Evolutionary conservation across 306 rosid genomes (phyloP).

Genomic region (Prunus padus): DNA sequence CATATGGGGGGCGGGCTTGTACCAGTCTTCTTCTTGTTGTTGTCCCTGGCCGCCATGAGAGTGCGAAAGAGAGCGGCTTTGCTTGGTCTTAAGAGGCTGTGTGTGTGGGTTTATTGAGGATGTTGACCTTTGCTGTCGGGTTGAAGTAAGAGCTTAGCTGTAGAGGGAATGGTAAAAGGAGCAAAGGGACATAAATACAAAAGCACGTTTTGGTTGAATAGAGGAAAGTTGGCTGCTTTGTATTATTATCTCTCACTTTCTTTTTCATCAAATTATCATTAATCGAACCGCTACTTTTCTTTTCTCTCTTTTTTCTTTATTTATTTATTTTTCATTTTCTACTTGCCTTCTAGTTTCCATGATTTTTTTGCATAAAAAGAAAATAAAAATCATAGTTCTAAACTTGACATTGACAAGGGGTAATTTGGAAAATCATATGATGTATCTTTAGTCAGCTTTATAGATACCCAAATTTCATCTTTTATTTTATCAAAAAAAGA

Average conservation of each 20-base stretch:
- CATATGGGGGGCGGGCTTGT: slow-evolving; percentile 13
- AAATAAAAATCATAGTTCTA: background rate
- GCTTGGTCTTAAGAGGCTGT: slow-evolving; percentile 37
- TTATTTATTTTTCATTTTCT: background rate
- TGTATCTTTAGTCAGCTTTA: background rate
- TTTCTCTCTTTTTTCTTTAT: background rate
- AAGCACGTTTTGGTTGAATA: slow-evolving; percentile 48
- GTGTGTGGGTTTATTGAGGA: slow-evolving; percentile 35
- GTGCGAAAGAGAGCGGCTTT: slow-evolving; percentile 24
- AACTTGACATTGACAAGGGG: background rate
- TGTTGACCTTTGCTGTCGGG: slow-evolving; percentile 37
- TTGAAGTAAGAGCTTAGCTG: background rate
- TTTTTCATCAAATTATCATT: slow-evolving; percentile 12
- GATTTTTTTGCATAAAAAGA: background rate
- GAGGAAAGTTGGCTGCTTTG: slow-evolving; percentile 17
- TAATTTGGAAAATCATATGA: background rate
- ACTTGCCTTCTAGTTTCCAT: too few species aligned
- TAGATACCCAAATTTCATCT: background rate
- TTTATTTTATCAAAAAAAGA: background rate
- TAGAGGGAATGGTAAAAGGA: slow-evolving; percentile 23
- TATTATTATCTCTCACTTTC: background rate
- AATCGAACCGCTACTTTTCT: background rate
- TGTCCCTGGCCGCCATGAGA: slow-evolving; percentile 53
- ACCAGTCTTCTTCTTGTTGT: slow-evolving; percentile 20
- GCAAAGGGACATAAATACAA: slow-evolving; percentile 27